Evolutionary conservation across 495 filamentous ascomycete species (phyloP).

Genomic region (Penicillium cataractarum): DNA sequence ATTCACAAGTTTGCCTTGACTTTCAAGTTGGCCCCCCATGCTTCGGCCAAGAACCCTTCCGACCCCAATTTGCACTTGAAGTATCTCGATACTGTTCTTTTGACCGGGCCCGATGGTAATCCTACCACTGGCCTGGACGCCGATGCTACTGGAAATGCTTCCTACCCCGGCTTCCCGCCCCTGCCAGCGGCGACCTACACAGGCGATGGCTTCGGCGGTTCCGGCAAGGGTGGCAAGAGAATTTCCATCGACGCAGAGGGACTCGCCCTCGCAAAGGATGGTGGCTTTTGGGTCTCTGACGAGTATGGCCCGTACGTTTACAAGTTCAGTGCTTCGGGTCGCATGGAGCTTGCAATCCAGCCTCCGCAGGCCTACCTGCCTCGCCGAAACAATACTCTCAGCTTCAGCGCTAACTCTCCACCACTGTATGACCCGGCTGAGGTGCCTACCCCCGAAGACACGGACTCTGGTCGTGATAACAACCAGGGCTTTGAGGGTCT

Average conservation of each 20-base stretch:
- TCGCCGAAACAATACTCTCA: constrained; percentile 60
- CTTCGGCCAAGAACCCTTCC: constrained; percentile 60
- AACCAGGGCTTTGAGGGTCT: constrained; percentile 82
- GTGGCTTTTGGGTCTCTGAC: constrained; percentile 75
- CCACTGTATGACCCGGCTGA: constrained; percentile 60
- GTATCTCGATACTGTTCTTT: constrained; percentile 70
- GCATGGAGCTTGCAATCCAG: constrained; percentile 66
- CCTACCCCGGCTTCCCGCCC: constrained; percentile 63
- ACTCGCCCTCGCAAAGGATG: constrained; percentile 64
- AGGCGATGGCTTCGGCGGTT: constrained; percentile 74
- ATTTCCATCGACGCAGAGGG: constrained; percentile 73
- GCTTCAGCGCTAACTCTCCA: constrained; percentile 63
- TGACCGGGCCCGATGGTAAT: constrained; percentile 68
- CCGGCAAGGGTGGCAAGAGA: constrained; percentile 61
- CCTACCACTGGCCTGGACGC: constrained; percentile 74
- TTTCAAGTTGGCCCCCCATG: constrained; percentile 56
- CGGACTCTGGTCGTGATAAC: constrained; percentile 67
- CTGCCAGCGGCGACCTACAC: constrained; percentile 68
- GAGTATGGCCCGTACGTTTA: constrained; percentile 82
- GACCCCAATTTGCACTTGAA: constrained; percentile 65
- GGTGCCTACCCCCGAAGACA: constrained; percentile 54
- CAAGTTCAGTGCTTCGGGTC: constrained; percentile 62
- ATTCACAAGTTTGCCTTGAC: constrained; percentile 71
- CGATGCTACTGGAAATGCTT: constrained; percentile 55
- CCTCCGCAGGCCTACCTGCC: constrained; percentile 72